Conservation (phyloP, 306 rosid genomes). For the Inga oerstediana region DNA sequence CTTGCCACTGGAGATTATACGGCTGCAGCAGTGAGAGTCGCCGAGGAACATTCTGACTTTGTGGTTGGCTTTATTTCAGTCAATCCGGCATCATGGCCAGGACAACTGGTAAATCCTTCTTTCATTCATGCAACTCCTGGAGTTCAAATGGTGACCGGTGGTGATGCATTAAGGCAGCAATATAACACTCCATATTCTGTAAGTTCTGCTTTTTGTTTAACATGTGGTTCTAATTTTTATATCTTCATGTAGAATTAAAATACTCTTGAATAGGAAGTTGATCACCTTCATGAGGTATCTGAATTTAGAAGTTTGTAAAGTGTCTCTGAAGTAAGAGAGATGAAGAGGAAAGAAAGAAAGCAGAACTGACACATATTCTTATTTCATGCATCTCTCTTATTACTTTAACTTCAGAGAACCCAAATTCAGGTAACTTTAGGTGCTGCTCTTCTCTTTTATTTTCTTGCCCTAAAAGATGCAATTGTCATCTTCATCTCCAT, state of each 20-base stretch:
- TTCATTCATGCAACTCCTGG: constrained; percentile 95
- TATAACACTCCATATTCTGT: constrained; percentile 87
- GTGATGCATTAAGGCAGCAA: constrained; percentile 91
- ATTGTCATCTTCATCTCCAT: too few species aligned
- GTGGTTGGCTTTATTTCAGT: constrained; percentile 94
- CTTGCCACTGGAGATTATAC: constrained; percentile 95
- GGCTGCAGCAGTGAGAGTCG: constrained; percentile 76
- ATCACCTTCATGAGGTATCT: not conserved
- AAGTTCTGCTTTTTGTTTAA: constrained; percentile 41
- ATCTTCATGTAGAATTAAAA: not conserved
- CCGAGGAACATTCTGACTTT: constrained; percentile 88
- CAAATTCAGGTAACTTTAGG: not conserved
- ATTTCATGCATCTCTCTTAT: not conserved
- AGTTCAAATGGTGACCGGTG: constrained; percentile 85
- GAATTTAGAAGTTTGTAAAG: not conserved
- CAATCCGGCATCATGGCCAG: constrained; percentile 94
- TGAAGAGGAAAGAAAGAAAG: not conserved
- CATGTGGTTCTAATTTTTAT: not conserved
- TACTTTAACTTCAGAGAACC: not conserved
- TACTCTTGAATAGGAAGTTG: not conserved
- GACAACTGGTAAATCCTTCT: constrained; percentile 77
- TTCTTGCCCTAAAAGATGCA: too few species aligned
- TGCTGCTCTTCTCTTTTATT: not conserved
- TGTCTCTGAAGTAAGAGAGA: not conserved
- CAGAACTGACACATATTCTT: not conserved